phyloP scores from a whole-genome alignment of 495 filamentous ascomycete genomes.

The Cercophora sp. region DNA sequence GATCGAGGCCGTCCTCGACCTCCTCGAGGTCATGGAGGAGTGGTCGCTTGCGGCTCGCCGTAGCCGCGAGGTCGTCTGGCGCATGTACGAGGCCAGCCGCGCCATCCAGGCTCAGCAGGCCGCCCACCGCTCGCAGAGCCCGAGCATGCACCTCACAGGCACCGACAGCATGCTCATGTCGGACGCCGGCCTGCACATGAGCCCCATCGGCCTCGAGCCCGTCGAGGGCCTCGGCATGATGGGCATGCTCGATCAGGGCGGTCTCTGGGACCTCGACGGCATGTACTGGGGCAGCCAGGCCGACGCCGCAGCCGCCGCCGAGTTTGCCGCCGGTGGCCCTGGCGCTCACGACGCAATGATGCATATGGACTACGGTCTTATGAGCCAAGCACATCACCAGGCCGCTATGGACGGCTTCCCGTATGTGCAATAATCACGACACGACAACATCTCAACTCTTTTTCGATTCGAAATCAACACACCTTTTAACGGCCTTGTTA shows the following conservation, averaged over 20 bases:
- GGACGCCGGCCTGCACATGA: slow-evolving; percentile 42
- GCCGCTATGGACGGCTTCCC: slow-evolving; percentile 20
- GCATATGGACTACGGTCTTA: slow-evolving; percentile 27
- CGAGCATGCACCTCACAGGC: slow-evolving; percentile 36
- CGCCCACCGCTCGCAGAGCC: slow-evolving; percentile 27
- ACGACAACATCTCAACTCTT: too few relatives aligned
- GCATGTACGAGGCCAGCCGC: slow-evolving; percentile 62
- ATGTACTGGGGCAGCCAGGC: slow-evolving; percentile 45
- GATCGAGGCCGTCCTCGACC: slow-evolving; percentile 64
- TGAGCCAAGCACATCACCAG: slow-evolving; percentile 17
- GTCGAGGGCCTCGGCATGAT: slow-evolving; percentile 50
- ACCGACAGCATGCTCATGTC: slow-evolving; percentile 33
- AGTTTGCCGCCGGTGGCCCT: slow-evolving; percentile 19
- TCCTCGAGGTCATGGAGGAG: slow-evolving; percentile 64
- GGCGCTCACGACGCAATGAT: slow-evolving; percentile 24
- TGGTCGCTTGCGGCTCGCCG: slow-evolving; percentile 69
- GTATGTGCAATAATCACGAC: slow-evolving; percentile 22
- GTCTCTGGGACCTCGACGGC: slow-evolving; percentile 54
- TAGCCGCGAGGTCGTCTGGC: slow-evolving; percentile 62
- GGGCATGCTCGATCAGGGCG: slow-evolving; percentile 50
- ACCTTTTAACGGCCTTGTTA: not conserved
- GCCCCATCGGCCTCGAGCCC: slow-evolving; percentile 47
- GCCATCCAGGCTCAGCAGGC: slow-evolving; percentile 36
- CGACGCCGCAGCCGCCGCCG: slow-evolving; percentile 21
- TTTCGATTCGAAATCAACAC: too few relatives aligned